phyloP scores from a whole-genome alignment of 129 eudicot genomes.

The Scalesia atractyloides region DNA sequence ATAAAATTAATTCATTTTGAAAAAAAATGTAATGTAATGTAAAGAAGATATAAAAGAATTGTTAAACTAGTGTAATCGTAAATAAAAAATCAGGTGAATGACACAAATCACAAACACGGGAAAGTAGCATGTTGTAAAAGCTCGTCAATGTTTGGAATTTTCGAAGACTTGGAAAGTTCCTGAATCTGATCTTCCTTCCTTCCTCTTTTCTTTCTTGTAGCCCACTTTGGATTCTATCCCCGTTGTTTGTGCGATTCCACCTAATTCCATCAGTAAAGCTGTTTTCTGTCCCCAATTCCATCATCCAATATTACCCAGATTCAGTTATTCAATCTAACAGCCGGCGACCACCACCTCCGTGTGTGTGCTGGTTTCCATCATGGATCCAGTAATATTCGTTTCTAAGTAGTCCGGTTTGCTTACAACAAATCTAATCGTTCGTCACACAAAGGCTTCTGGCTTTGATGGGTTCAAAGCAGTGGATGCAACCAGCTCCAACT shows the following conservation, averaged over 20 bases:
- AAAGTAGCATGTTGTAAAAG: background rate
- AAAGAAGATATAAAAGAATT: no score
- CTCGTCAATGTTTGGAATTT: background rate
- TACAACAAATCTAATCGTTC: background rate
- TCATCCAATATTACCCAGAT: background rate
- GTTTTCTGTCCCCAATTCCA: background rate
- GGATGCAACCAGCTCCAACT: slow-evolving; percentile 77
- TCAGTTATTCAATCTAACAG: no score
- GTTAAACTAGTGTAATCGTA: no score
- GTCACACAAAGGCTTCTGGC: background rate
- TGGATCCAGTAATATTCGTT: background rate
- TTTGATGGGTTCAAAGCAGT: slow-evolving; percentile 53
- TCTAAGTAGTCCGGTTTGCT: background rate
- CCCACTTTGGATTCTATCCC: no score
- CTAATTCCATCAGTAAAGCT: background rate
- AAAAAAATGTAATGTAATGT: no score
- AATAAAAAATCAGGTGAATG: no score
- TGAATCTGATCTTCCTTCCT: background rate
- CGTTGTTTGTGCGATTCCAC: slow-evolving; percentile 9
- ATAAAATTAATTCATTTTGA: no score
- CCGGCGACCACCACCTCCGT: no score
- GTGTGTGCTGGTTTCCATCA: no score
- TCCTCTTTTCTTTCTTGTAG: no score
- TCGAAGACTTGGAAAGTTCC: background rate
- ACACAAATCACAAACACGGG: background rate